A percentile compares a stretch with the other conserved stretches of the same genome.
Conservation (phyloP, 495 filamentous ascomycete genomes). For the Antarctomyces pellizariae region DNA sequence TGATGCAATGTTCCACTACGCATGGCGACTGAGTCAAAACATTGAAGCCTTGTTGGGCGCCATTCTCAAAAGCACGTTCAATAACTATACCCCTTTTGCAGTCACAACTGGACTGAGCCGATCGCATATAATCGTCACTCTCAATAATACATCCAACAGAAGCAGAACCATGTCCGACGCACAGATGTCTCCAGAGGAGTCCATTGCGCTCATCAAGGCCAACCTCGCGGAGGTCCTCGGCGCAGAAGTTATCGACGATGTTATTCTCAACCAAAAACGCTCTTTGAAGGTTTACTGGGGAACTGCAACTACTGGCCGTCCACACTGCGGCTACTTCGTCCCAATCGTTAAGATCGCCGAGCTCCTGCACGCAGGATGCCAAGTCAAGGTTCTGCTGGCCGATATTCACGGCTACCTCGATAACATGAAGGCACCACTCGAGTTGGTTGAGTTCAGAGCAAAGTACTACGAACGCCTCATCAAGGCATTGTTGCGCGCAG, state of each 20-base stretch:
- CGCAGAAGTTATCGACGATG: conserved; percentile 58
- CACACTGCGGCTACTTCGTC: conserved; percentile 71
- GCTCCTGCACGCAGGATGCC: conserved; percentile 62
- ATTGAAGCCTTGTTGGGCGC: no score
- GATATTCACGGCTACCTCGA: conserved; percentile 66
- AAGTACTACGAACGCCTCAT: conserved; percentile 50
- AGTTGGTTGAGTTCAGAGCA: conserved; percentile 58
- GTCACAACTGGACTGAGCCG: no score
- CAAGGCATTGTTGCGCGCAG: conserved; percentile 38
- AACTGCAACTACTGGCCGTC: conserved; percentile 29
- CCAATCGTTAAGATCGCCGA: conserved; percentile 75
- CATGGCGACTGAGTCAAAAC: no score
- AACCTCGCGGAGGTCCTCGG: conserved; percentile 74
- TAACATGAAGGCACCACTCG: conserved; percentile 65
- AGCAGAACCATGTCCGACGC: no score
- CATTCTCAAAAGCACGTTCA: no score
- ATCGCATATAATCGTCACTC: no score
- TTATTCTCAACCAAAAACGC: conserved; percentile 44
- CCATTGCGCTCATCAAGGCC: conserved; percentile 46
- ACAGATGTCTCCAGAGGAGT: conserved; percentile 13
- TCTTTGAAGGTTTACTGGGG: conserved; percentile 72
- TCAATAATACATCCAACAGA: no score
- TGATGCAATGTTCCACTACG: no score
- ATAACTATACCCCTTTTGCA: no score
- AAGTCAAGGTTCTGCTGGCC: conserved; percentile 59